These are phyloP conservation scores for Candida buenavistaensis DNA, from an alignment of 1,139 yeast species.

Conservation along the genomic window DNA sequence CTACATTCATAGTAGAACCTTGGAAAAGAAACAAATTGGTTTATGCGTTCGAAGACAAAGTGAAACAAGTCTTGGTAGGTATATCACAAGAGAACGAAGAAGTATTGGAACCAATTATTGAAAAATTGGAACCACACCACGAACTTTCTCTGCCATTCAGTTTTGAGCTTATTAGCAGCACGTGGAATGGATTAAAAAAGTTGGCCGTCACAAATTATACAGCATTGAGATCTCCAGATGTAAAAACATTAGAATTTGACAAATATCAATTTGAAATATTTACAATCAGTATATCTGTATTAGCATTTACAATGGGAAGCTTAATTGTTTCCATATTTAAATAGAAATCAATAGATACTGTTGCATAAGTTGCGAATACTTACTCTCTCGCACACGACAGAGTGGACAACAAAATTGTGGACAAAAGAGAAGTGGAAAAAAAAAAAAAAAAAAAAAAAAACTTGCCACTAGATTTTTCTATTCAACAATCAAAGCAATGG, in stretches of 20 bases:
- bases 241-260: constrained; percentile 20
- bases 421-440: not conserved
- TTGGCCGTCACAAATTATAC: constrained; percentile 17
- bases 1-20: constrained; percentile 89
- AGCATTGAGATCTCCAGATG: constrained; percentile 20
- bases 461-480: constrained; percentile 11
- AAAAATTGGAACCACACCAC: constrained; percentile 11
- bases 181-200: constrained; percentile 21
- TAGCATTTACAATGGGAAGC: constrained; percentile 27
- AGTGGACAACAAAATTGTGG: not conserved
- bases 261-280: constrained; percentile 27
- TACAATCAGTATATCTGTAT: constrained; percentile 17
- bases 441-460: constrained; percentile 2
- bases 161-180: constrained; percentile 7
- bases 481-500: constrained; percentile 15
- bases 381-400: not conserved
- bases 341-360: too few species aligned
- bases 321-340: constrained; percentile 17
- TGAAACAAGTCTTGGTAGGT: constrained; percentile 53
- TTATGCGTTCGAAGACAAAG: constrained; percentile 79
- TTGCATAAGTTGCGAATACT: too few species aligned
- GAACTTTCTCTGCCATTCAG: constrained; percentile 3
- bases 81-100: constrained; percentile 16
- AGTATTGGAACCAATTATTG: constrained; percentile 15
- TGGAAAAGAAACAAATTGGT: constrained; percentile 86